Base-by-base conservation (phyloP, 2,329 filamentous ascomycete genomes). In the Verticillium nonalfalfae region DNA sequence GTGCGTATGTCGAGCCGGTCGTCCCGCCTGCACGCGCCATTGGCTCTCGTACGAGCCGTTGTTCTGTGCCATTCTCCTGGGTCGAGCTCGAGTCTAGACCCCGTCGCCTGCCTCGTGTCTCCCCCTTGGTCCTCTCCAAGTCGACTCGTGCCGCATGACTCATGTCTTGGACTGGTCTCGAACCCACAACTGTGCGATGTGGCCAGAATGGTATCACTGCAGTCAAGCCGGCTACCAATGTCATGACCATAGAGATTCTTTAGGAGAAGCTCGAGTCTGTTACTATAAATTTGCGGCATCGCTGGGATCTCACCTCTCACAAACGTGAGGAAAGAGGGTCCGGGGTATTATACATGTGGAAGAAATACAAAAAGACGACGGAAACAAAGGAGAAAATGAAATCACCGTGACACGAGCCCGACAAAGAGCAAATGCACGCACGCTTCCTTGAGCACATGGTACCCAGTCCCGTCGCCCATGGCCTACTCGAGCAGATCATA, bases 271-370 rank as follows among this genome's bases (percentile, higher is more conserved):
- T 7, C 9, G 45, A n/a, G n/a, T 11, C 45, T 52, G 21, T 9
- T 26, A 21, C 13, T 7, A 18, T 52, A 9, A 18, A 52, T 52
- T 52, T 9, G 21, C 45, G 11, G 45, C 18, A 64, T 61, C 56
- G 62, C 63, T 58, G 56, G 58, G 59, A 56, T 62, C 63, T 64
- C 62, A 64, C 61, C 45, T 64, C 63, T 61, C 61, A 59, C 59
- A 38, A 50, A 33, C 33, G 57, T 56, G 59, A 62, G 61, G 63
- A 60, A 64, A 62, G 63, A 61, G 63, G 18, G 61, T 39, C 58
- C 60, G 54, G 61, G 63, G 63, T 64, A 64, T 64, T 64, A 58
- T 60, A 57, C 35, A 38, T 35, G 55, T 7, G 54, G 15, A 57
- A 35, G 31, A 36, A 14, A 13, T 21, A 6, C 14, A 59, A 26